Base-by-base conservation (phyloP, 2,329 filamentous ascomycete species). In the Phoma sp. region DNA sequence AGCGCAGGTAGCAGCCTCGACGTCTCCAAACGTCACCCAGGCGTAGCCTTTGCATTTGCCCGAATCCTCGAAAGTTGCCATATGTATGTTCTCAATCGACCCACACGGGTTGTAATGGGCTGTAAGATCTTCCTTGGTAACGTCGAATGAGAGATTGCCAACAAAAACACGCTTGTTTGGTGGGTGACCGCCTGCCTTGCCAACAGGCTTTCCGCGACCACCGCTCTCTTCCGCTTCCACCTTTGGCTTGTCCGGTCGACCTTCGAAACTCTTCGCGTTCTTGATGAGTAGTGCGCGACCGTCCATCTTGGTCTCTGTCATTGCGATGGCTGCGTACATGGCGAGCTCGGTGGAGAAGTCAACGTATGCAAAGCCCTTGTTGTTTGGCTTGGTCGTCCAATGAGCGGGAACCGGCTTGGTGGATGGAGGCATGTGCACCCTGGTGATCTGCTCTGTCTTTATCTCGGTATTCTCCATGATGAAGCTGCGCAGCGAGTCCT, bases 21-120 rank as follows among this genome's bases (percentile, higher is more conserved):
- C 72, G 45, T 92, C 87, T 71, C 88, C 88, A 76, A 98, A 99
- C 58, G 91, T 91, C 58, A 99, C 87, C 93, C 95, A 99, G 6
- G 89, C 95, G 77, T 89, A 99, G 17, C 95, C 96, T 79, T 98
- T 98, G 81, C 95, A 99, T 79, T 98, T 99, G 38, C 95, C 95
- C 19, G 89, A 89, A 75, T 99, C 96, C 76, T 98, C 91, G 72
- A 99, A 99, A 0, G 93, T 96, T 2, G 95, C 95, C 63, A 98
- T 81, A 77, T 96, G 94, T 61, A 92, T 84, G 79, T 90, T 90
- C 48, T 88, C 85, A 58, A 98, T 86, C 59, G 88, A 82, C 45
- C 95, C 95, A 72, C 94, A 98, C 73, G 88, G 91, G 43, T 84
- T 83, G 74, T 96, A 98, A 72, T 96, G 91, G 61, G 88, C 83